Evolutionary conservation across 371 early-diverging fungal genomes (phyloP).

Genomic region (Mortierella sp.): DNA sequence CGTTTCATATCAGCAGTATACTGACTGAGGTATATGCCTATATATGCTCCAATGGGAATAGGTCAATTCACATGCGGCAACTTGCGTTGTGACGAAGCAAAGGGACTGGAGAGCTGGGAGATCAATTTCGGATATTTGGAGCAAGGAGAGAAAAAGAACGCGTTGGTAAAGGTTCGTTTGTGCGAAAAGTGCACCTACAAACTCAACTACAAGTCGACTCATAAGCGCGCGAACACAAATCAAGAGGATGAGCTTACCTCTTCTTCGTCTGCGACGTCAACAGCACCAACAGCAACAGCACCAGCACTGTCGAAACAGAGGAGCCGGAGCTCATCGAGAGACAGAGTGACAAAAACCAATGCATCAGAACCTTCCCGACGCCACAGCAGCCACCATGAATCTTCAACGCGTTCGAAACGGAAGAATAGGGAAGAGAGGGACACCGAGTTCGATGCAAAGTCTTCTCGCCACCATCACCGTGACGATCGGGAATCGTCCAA

Average conservation of each 20-base stretch:
- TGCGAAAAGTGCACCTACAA: constrained; percentile 77
- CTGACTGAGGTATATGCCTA: neutral
- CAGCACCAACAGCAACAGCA: neutral
- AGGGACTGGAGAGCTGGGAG: constrained; percentile 82
- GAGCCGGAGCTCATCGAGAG: constrained; percentile 1
- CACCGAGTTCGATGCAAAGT: no score
- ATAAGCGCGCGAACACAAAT: constrained; percentile 22
- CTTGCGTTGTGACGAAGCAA: constrained; percentile 65
- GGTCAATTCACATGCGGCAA: constrained; percentile 84
- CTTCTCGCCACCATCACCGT: neutral
- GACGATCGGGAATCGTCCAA: neutral
- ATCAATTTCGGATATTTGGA: constrained; percentile 90
- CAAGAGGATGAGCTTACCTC: neutral
- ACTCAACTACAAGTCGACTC: constrained; percentile 66
- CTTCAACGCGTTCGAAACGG: neutral
- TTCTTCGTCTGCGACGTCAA: neutral
- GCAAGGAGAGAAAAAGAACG: constrained; percentile 76
- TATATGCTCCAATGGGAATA: constrained; percentile 16
- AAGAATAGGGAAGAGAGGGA: neutral
- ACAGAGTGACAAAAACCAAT: neutral
- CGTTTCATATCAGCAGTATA: neutral
- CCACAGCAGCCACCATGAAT: neutral
- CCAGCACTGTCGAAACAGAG: neutral
- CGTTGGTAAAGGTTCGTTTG: constrained; percentile 85
- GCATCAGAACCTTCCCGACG: neutral